Percentiles rank a stretch among this genome's conserved stretches.
phyloP scores from a whole-genome alignment of 306 rosid genomes.

The Corylus avellana region DNA sequence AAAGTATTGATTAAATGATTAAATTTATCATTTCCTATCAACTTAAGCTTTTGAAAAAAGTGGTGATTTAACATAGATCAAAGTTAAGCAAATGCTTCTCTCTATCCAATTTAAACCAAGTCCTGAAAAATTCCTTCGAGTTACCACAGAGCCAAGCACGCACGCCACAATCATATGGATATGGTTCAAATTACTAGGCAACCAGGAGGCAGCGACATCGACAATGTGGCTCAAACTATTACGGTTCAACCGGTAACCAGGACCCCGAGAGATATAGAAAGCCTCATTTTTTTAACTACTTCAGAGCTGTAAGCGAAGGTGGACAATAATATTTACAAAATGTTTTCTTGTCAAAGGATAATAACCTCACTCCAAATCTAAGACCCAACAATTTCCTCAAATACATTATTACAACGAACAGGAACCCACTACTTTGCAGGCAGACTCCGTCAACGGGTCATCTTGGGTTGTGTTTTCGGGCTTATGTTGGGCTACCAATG shows the following conservation, averaged over 20 bases:
- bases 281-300: slow-evolving; percentile 31
- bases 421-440: slow-evolving; percentile 40
- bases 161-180: too few species aligned
- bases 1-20: too few species aligned
- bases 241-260: slow-evolving; percentile 15
- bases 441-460: slow-evolving; percentile 17
- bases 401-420: slow-evolving; percentile 66
- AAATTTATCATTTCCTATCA: too few species aligned
- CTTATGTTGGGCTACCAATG: neutral
- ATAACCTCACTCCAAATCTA: slow-evolving; percentile 81
- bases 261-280: slow-evolving; percentile 25
- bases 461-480: too few species aligned
- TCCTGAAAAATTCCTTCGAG: too few species aligned
- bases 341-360: slow-evolving; percentile 69
- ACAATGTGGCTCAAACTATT: neutral
- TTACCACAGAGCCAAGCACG: too few species aligned
- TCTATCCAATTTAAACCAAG: too few species aligned
- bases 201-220: neutral
- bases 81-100: too few species aligned
- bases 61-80: too few species aligned
- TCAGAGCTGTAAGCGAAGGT: slow-evolving; percentile 46
- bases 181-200: neutral
- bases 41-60: too few species aligned
- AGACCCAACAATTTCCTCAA: slow-evolving; percentile 57
- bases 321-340: slow-evolving; percentile 72